Evolutionary conservation across 495 filamentous ascomycete species (phyloP).

Genomic region (Tuber umbilicatum): DNA sequence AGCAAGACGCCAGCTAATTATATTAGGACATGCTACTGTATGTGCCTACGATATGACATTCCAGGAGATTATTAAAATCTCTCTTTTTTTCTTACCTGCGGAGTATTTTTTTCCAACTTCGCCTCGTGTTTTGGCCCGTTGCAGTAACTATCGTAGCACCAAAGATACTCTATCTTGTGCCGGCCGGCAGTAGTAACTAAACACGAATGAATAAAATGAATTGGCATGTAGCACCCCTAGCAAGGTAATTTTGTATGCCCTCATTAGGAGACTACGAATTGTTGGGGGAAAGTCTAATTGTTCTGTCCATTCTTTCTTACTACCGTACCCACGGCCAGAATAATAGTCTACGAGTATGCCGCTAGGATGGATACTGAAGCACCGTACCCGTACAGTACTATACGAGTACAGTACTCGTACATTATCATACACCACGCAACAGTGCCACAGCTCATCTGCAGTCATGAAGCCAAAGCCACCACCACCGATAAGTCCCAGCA

Average conservation of each 20-base stretch:
- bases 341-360: no score
- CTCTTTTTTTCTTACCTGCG: background rate
- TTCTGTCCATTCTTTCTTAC: background rate
- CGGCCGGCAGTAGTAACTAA: background rate
- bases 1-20: background rate
- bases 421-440: no score
- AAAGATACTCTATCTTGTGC: background rate
- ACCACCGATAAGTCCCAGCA: background rate
- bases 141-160: background rate
- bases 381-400: no score
- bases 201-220: background rate
- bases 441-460: background rate
- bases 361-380: no score
- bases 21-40: background rate
- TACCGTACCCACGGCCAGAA: background rate
- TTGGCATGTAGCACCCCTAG: no score
- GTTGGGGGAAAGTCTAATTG: background rate
- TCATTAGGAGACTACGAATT: no score
- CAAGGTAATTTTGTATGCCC: no score
- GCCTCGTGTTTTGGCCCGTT: background rate
- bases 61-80: background rate
- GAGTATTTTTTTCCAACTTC: background rate
- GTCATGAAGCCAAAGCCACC: background rate
- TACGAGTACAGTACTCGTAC: no score
- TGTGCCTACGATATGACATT: no score